Percentiles rank a stretch among this genome's conserved stretches.
These are phyloP conservation scores for Trametes elegans DNA, from an alignment of 768 basidiomycete species.

Conservation along the genomic window DNA sequence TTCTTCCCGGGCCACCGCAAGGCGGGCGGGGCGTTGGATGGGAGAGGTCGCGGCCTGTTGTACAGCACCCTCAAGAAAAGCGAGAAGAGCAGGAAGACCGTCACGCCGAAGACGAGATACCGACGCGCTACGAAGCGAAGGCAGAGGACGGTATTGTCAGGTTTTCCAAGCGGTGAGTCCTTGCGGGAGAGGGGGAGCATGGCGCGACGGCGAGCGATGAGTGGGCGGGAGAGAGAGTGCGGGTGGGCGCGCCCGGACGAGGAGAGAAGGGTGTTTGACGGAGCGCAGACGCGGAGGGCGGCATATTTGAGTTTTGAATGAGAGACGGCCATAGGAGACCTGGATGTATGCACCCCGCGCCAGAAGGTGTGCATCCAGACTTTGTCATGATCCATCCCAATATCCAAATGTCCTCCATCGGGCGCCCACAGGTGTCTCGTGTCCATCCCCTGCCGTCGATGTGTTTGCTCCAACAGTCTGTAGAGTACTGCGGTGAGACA, in stretches of 20 bases:
- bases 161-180: not conserved
- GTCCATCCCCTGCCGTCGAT: no score
- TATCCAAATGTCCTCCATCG: no score
- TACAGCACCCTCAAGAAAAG: slow-evolving; percentile 10
- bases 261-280: not conserved
- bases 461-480: no score
- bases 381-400: no score
- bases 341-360: no score
- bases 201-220: not conserved
- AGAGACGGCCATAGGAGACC: not conserved
- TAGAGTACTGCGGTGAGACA: no score
- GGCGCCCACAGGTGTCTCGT: no score
- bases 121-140: slow-evolving; percentile 6
- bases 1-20: not conserved
- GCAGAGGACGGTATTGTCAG: slow-evolving; percentile 2
- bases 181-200: slow-evolving; percentile 6
- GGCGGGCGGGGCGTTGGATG: not conserved
- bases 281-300: not conserved
- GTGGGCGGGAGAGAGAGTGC: no score
- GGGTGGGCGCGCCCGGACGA: not conserved
- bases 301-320: not conserved
- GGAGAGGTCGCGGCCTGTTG: not conserved
- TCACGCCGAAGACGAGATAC: slow-evolving; percentile 7
- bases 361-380: no score
- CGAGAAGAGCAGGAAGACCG: slow-evolving; percentile 4